Evolutionary conservation across 2,329 filamentous ascomycete species (phyloP).

Genomic region (Microdochium paspali): DNA sequence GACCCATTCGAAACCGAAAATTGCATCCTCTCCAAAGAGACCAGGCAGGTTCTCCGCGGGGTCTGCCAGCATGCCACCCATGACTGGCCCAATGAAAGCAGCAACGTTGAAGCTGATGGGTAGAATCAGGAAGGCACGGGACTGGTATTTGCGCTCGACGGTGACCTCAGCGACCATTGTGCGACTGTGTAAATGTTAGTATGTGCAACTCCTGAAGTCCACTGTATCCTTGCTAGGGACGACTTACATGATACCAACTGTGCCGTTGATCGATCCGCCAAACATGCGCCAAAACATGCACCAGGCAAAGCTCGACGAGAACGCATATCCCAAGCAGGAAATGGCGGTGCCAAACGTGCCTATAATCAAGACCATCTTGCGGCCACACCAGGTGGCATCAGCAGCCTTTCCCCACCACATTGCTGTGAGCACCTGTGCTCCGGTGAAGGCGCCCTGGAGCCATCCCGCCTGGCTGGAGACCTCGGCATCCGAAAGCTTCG

Average conservation of each 20-base stretch:
- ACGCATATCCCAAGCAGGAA: conserved; percentile 63
- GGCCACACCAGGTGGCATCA: conserved; percentile 48
- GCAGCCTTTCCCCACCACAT: conserved; percentile 63
- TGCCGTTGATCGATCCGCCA: conserved; percentile 47
- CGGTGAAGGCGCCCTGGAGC: conserved; percentile 62
- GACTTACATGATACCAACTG: conserved; percentile 37
- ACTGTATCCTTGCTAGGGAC: background rate
- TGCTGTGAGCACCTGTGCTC: conserved; percentile 64
- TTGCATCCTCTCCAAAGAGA: conserved; percentile 50
- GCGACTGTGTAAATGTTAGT: conserved; percentile 17
- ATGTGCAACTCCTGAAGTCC: background rate
- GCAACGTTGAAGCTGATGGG: conserved; percentile 39
- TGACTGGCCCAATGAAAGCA: conserved; percentile 36
- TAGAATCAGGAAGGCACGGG: conserved; percentile 34
- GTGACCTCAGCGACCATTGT: conserved; percentile 41
- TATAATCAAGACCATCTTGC: conserved; percentile 62
- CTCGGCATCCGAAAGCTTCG: conserved; percentile 37
- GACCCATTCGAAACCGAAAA: conserved; percentile 56
- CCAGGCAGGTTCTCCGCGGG: conserved; percentile 51
- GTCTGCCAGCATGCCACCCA: conserved; percentile 61
- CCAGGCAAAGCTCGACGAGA: conserved; percentile 53
- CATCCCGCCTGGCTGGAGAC: conserved; percentile 63
- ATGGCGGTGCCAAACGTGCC: conserved; percentile 59
- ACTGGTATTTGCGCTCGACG: conserved; percentile 36
- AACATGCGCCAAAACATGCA: conserved; percentile 58